Conservation (phyloP, 2,329 filamentous ascomycete genomes). For the Phaeomoniella chlamydospora region DNA sequence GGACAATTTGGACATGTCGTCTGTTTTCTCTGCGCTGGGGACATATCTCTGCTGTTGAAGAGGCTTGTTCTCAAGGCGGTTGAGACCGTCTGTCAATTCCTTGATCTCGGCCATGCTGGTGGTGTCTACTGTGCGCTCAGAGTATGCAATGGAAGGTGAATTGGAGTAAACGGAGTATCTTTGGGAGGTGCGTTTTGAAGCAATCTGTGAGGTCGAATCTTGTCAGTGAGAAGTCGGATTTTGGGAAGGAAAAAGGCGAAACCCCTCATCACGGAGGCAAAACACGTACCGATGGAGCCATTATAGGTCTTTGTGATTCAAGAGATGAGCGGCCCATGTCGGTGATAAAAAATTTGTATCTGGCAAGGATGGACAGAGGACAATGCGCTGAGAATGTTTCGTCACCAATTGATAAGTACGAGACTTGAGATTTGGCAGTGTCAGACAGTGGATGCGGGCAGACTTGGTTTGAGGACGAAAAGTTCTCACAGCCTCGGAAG, state of each 20-base stretch:
- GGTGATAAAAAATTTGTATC: neutral
- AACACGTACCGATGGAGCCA: slow-evolving; percentile 35
- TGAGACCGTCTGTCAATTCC: slow-evolving; percentile 65
- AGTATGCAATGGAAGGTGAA: slow-evolving; percentile 26
- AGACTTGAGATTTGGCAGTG: neutral
- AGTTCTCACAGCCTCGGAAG: neutral
- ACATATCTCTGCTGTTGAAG: slow-evolving; percentile 69
- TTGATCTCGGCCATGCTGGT: slow-evolving; percentile 44
- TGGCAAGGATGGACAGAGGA: neutral
- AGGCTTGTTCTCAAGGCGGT: slow-evolving; percentile 81
- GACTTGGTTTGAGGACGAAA: neutral
- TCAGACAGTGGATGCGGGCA: neutral
- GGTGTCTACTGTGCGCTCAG: slow-evolving; percentile 23
- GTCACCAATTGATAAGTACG: neutral
- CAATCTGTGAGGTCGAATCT: slow-evolving; percentile 14
- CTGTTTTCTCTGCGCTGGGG: slow-evolving; percentile 64
- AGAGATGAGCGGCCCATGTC: slow-evolving; percentile 26
- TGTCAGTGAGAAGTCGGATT: slow-evolving; percentile 1
- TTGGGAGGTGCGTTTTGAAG: slow-evolving; percentile 34
- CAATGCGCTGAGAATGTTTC: neutral
- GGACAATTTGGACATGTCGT: slow-evolving; percentile 71
- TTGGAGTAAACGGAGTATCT: slow-evolving; percentile 39
- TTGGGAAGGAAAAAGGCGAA: neutral
- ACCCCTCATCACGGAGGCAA: neutral
- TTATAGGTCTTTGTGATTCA: slow-evolving; percentile 40